A percentile compares a stretch with the other conserved stretches of the same genome.
Evolutionary conservation across 495 filamentous ascomycete species (phyloP).

Genomic region (Penicillium cataractarum): DNA sequence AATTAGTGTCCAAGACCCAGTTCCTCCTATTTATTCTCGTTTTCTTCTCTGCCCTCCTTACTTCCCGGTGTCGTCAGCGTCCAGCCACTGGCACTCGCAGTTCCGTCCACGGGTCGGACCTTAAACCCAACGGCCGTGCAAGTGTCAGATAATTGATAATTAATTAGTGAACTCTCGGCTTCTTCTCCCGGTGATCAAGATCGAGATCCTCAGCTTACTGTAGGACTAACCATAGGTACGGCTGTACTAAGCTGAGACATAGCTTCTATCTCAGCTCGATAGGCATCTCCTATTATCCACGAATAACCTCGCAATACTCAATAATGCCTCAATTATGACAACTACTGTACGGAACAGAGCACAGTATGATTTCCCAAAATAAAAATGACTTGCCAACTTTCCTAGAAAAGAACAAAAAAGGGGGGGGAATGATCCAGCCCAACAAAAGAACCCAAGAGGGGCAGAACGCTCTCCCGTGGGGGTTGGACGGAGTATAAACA

Average conservation of each 20-base stretch:
- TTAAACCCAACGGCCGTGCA: conserved; percentile 11
- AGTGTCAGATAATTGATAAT: too few relatives aligned
- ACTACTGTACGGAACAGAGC: background rate
- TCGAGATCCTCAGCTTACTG: background rate
- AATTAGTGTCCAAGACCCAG: too few relatives aligned
- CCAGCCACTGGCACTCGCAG: conserved; percentile 18
- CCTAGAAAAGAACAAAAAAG: background rate
- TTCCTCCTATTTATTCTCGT: background rate
- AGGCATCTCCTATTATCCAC: background rate
- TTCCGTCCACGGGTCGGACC: conserved; percentile 14
- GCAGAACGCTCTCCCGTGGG: conserved; percentile 22
- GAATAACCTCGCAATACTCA: background rate
- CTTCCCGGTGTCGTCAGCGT: conserved; percentile 15
- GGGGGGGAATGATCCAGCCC: background rate
- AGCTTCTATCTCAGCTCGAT: too few relatives aligned
- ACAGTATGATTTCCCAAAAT: too few relatives aligned
- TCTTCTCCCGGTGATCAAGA: background rate
- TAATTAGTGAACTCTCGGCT: background rate
- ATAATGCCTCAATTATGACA: background rate
- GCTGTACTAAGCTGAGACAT: background rate
- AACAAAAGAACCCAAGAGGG: conserved; percentile 11
- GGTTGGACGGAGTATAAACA: background rate
- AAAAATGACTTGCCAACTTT: background rate
- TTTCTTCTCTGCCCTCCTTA: conserved; percentile 2
- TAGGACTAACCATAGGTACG: background rate